phyloP scores from a whole-genome alignment of 192 early-diverging fungal genomes.

The Diversispora eburnea region DNA sequence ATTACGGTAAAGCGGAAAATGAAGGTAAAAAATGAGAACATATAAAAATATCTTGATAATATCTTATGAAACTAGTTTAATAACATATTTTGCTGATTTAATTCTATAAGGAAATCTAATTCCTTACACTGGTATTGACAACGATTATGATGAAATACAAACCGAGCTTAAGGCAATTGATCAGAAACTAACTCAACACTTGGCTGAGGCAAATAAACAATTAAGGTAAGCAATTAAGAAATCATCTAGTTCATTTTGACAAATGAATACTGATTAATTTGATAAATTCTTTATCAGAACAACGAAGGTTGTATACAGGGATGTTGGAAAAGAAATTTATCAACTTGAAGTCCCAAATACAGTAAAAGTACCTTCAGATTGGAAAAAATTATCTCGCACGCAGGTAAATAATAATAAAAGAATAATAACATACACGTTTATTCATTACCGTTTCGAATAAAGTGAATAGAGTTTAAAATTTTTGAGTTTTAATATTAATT shows the following conservation, averaged over 20 bases:
- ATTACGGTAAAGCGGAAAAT: conserved; percentile 54
- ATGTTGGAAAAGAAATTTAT: conserved; percentile 94
- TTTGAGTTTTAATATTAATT: neutral
- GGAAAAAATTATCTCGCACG: conserved; percentile 76
- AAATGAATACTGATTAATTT: neutral
- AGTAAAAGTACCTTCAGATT: conserved; percentile 72
- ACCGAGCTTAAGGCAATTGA: conserved; percentile 58
- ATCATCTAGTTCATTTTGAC: too few species aligned
- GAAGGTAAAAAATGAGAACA: too few species aligned
- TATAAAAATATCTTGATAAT: too few species aligned
- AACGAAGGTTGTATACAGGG: conserved; percentile 70
- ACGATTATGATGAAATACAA: conserved; percentile 69
- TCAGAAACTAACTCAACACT: conserved; percentile 60
- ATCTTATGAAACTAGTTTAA: neutral
- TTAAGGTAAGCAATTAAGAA: conserved; percentile 50
- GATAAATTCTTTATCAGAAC: conserved; percentile 33
- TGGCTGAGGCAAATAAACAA: conserved; percentile 59
- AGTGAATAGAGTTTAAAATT: neutral
- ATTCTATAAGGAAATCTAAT: conserved; percentile 36
- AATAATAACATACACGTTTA: neutral
- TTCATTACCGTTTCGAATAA: neutral
- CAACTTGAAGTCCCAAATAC: conserved; percentile 84
- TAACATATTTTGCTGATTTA: neutral
- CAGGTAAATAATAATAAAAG: conserved; percentile 42
- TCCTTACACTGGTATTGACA: conserved; percentile 70